Base-by-base conservation (phyloP, 208 protist genomes). In the Wallacemonas sp. region DNA sequence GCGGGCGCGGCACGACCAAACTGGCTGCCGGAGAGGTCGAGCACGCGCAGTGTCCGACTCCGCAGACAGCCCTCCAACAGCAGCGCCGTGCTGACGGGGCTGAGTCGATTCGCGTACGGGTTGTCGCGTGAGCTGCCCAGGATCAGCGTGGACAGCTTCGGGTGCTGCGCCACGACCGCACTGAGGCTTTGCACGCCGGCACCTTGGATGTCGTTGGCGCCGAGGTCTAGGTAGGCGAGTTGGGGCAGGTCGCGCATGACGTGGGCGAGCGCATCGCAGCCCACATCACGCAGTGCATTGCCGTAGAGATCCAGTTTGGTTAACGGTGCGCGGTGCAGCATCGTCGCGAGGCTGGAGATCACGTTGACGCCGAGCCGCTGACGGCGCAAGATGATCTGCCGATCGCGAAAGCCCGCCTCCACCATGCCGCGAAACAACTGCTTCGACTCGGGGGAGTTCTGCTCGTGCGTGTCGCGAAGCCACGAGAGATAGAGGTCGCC, bases 391-490 rank as follows among this genome's bases (percentile, higher is more conserved):
- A 81, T 32, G 22, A 97, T 74, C 49, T 89, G 75, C 8, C 79
- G 78, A 50, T 86, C 74, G 2, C 61, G 50, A 65, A 95, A 89
- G 1, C 92, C 89, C 16, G 67, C 74, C 68, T 94, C 87, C 41
- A 95, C 77, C 57, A 93, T 71, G 26, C 88, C 84, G 7, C 80
- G 87, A 67, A 94, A 97, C 26, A 90, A 61, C 48, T 88, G 84
- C 48, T 74, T 76, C 0, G 87, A 79, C 29, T 97, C 89, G 18
- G 71, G 39, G 14, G 69, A 89, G 74, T 84, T 89, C 55, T 92
- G 91, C 70, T 97, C 89, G 46, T 86, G 82, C 0, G 89, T 95
- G 81, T 97, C 92, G 49, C 91, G 89, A 8, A 94, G 76, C 89
- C 92, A 97, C 8, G 86, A 76, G 32, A 79, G 49, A 81, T 87